These are phyloP conservation scores for Borovskyia barvae DNA, from an alignment of 208 protist species.

Conservation along the genomic window DNA sequence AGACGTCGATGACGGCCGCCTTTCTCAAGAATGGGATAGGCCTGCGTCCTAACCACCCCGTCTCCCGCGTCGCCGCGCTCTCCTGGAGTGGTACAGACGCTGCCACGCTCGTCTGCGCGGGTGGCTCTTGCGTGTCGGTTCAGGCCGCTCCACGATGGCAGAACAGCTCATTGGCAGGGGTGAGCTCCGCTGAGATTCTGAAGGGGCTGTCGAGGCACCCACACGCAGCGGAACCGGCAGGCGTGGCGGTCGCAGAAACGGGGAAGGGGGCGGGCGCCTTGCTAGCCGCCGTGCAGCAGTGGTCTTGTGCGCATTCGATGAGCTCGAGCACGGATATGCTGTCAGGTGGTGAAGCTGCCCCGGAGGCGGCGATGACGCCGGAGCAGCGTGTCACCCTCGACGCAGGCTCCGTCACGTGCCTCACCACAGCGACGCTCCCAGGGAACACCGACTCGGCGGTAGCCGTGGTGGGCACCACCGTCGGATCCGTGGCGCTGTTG, in stretches of 20 bases:
- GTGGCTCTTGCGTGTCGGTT: slow-evolving; percentile 18
- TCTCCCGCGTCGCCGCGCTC: slow-evolving; percentile 16
- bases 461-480: slow-evolving; percentile 56
- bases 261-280: slow-evolving; percentile 12
- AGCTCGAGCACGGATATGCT: neutral
- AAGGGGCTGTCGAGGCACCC: too few species aligned
- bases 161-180: neutral
- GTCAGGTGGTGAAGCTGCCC: neutral
- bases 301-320: too few species aligned
- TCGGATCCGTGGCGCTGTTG: slow-evolving; percentile 45
- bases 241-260: neutral
- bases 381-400: slow-evolving; percentile 9
- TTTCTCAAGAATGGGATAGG: too few species aligned
- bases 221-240: too few species aligned
- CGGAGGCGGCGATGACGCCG: neutral
- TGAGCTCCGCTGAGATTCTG: neutral
- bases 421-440: slow-evolving; percentile 36
- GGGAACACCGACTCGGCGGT: slow-evolving; percentile 31
- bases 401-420: slow-evolving; percentile 35
- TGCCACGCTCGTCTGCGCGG: slow-evolving; percentile 11
- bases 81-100: neutral
- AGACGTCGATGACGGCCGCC: too few species aligned
- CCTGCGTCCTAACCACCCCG: slow-evolving; percentile 9
- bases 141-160: slow-evolving; percentile 12
- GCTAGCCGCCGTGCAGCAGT: slow-evolving; percentile 8